These are phyloP conservation scores for Nemania sp. DNA, from an alignment of 2,329 filamentous ascomycete species.

Conservation along the genomic window DNA sequence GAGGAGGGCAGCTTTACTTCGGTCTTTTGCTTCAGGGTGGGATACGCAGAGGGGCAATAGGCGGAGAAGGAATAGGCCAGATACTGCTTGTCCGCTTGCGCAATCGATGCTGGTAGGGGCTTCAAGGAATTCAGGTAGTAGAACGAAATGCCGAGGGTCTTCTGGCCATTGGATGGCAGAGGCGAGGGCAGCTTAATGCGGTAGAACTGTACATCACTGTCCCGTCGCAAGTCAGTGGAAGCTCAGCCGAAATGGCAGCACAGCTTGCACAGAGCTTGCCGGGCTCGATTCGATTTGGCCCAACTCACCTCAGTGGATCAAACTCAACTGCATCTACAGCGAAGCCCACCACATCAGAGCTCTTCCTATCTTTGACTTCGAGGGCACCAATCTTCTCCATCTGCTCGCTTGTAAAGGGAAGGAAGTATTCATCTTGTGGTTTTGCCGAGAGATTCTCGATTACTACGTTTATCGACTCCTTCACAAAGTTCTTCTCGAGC, in stretches of 20 bases:
- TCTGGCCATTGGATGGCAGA: constrained; percentile 74
- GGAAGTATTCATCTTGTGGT: constrained; percentile 86
- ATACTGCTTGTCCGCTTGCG: constrained; percentile 86
- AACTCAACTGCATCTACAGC: constrained; percentile 69
- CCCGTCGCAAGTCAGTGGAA: constrained; percentile 31
- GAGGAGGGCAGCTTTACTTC: constrained; percentile 85
- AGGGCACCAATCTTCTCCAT: constrained; percentile 80
- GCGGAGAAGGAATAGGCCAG: constrained; percentile 84
- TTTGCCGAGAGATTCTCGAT: constrained; percentile 83
- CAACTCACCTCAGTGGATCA: constrained; percentile 59
- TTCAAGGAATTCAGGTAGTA: constrained; percentile 76
- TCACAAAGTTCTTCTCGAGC: constrained; percentile 87
- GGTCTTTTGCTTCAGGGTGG: constrained; percentile 91
- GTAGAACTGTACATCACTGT: constrained; percentile 79
- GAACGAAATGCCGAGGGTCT: constrained; percentile 87
- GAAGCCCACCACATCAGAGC: constrained; percentile 69
- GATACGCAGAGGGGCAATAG: constrained; percentile 82
- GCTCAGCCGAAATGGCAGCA: not conserved
- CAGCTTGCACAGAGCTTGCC: not conserved
- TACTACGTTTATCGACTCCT: constrained; percentile 91
- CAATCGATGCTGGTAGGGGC: constrained; percentile 80
- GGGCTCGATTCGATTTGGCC: constrained; percentile 10
- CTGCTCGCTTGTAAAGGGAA: constrained; percentile 80
- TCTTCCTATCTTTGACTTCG: constrained; percentile 92
- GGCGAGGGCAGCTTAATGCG: constrained; percentile 77